Evolutionary conservation across 148 eudicot species (phyloP), one percentile per base, ranked within the genome.

Genomic region (Arbutus unedo): DNA sequence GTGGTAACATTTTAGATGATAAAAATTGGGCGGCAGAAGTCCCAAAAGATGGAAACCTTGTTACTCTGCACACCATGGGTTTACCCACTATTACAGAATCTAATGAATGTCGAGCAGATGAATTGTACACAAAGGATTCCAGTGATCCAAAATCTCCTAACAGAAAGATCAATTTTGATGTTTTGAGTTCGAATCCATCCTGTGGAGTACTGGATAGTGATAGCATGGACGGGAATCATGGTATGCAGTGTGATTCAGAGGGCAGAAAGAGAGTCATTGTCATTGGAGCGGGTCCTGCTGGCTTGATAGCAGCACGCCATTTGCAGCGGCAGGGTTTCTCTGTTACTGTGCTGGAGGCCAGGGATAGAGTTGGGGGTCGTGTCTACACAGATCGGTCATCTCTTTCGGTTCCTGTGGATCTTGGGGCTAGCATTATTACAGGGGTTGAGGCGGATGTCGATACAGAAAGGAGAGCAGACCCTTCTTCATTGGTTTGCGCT

Each of bases 361-460:
- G 98, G 85, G 80, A 88, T 82, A 92, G 99, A 89, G 85, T 94
- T 47, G 99, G 99, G 44, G 99, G 99, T 54, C 98, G 99, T 23
- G 96, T 97, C 79, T 89, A 89, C 84, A 97, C 99, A 6, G 98
- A 97, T 70, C 91, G 80, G 23, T 90, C 94, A 56, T 97, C 99
- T 83, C 95, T 94, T 74, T 94, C 97, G 18, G 99, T 97, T 88
- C 98, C 99, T 50, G 99, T 97, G 80, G 99, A 97, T 87, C 99
- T 97, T 87, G 99, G 99, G 77, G 99, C 99, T 78, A 97, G 99
- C 86, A 97, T 97, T 82, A 97, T 97, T 84, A 97, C 99, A 18
- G 99, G 99, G 71, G 95, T 97, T 87, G 99, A 97, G 87, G 98
- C 98, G 75, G 99, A 97, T 88, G 95, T 93, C 80, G 90, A 92